phyloP scores from a whole-genome alignment of 805 yeast genomes.

The Starmerella apis region DNA sequence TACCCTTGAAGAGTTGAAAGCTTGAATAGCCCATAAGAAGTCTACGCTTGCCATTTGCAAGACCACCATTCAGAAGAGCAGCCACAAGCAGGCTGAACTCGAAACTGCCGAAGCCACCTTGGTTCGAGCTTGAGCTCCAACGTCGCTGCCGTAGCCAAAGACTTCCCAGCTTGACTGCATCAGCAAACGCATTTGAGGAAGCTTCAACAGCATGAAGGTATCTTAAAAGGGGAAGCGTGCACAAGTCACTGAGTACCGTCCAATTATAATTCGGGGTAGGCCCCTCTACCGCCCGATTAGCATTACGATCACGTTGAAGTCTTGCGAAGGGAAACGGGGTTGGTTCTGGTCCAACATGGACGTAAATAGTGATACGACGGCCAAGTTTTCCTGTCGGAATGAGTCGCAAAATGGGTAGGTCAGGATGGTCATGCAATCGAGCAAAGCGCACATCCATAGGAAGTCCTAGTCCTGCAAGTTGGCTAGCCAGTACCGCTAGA shows the following conservation, averaged over 20 bases:
- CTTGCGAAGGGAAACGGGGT: slow-evolving; percentile 63
- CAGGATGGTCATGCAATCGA: slow-evolving; percentile 61
- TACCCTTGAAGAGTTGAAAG: slow-evolving; percentile 86
- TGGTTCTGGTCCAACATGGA: slow-evolving; percentile 63
- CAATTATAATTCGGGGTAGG: slow-evolving; percentile 87
- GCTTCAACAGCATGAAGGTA: slow-evolving; percentile 59
- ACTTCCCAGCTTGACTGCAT: slow-evolving; percentile 77
- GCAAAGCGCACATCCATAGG: slow-evolving; percentile 46
- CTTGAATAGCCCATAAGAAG: slow-evolving; percentile 81
- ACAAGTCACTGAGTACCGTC: slow-evolving; percentile 57
- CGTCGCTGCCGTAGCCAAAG: slow-evolving; percentile 89
- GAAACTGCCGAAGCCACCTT: slow-evolving; percentile 78
- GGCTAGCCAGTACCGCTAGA: slow-evolving; percentile 56
- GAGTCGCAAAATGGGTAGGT: slow-evolving; percentile 63
- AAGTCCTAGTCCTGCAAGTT: slow-evolving; percentile 34
- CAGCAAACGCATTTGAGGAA: slow-evolving; percentile 55
- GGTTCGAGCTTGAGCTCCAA: slow-evolving; percentile 47
- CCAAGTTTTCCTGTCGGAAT: slow-evolving; percentile 26
- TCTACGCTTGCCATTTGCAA: slow-evolving; percentile 61
- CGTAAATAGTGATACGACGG: slow-evolving; percentile 53
- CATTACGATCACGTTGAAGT: slow-evolving; percentile 67
- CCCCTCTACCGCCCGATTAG: slow-evolving; percentile 42
- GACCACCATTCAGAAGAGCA: slow-evolving; percentile 66
- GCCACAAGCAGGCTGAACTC: slow-evolving; percentile 79
- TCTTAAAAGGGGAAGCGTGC: slow-evolving; percentile 60